Evolutionary conservation across 139 green algal species (phyloP).

Genomic region (Deuterostichococcus epilithicus): DNA sequence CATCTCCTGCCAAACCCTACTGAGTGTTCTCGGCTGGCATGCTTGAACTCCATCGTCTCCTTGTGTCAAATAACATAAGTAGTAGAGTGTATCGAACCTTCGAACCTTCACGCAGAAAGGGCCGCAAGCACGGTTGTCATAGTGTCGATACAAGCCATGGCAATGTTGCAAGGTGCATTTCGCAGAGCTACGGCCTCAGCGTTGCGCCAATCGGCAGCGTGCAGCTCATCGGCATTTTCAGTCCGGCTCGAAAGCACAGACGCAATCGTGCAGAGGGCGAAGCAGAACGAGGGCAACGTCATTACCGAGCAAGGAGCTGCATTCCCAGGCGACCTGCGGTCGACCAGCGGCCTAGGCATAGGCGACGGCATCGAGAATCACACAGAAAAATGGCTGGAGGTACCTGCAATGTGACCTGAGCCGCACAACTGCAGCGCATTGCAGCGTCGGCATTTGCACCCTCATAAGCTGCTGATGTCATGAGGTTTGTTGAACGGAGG

Average conservation of each 20-base stretch:
- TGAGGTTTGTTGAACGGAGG: not conserved
- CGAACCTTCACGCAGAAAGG: no score
- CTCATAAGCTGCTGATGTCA: not conserved
- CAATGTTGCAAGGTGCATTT: not conserved
- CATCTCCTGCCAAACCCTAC: no score
- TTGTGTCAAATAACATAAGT: no score
- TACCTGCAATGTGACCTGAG: slow-evolving; percentile 8
- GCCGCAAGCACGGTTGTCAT: no score
- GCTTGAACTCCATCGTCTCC: no score
- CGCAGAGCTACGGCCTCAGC: not conserved
- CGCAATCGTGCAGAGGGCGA: not conserved
- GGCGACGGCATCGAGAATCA: slow-evolving; percentile 76
- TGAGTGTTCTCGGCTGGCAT: no score
- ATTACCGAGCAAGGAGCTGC: slow-evolving; percentile 15
- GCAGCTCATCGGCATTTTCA: not conserved
- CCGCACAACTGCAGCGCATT: not conserved
- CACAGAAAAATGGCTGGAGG: slow-evolving; percentile 86
- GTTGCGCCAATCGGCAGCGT: not conserved
- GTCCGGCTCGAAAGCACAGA: not conserved
- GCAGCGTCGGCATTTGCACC: no score
- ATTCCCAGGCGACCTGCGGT: slow-evolving; percentile 58
- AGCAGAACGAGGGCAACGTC: not conserved
- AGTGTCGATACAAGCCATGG: not conserved
- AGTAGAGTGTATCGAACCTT: no score
- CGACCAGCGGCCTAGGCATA: slow-evolving; percentile 65